Percentiles rank a stretch among this genome's conserved stretches.
phyloP scores from a whole-genome alignment of 169 alveolate genomes.

The Cryptosporidium bovis region DNA sequence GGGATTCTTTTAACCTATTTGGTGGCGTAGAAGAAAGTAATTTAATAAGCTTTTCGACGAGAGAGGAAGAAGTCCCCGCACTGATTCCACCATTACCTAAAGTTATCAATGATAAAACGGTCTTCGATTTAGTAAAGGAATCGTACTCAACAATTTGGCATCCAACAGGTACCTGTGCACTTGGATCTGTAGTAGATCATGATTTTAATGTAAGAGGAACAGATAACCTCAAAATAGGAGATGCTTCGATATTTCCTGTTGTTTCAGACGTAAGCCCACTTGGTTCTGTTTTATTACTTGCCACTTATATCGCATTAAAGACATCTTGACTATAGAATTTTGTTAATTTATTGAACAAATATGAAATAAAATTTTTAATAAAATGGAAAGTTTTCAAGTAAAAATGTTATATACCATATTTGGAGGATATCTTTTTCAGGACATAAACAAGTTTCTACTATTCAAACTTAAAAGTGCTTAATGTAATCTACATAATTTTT shows the following conservation, averaged over 20 bases:
- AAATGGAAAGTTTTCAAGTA: too few relatives aligned
- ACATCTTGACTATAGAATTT: conserved; percentile 10
- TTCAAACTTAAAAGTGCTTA: too few relatives aligned
- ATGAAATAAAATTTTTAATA: too few relatives aligned
- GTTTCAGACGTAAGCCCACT: conserved; percentile 72
- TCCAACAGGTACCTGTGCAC: conserved; percentile 73
- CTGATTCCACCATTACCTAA: conserved; percentile 66
- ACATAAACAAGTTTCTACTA: too few relatives aligned
- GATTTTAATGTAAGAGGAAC: conserved; percentile 66
- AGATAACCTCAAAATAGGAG: conserved; percentile 53
- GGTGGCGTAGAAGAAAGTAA: conserved; percentile 55
- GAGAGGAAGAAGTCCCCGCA: conserved; percentile 53
- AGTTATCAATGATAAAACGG: conserved; percentile 60
- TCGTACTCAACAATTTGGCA: conserved; percentile 74
- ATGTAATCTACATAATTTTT: too few relatives aligned
- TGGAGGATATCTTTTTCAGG: too few relatives aligned
- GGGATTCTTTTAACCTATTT: conserved; percentile 65
- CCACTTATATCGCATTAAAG: conserved; percentile 43
- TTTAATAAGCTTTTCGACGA: conserved; percentile 32
- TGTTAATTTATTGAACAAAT: too few relatives aligned
- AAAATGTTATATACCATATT: too few relatives aligned
- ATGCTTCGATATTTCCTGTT: conserved; percentile 68
- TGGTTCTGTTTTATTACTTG: conserved; percentile 62
- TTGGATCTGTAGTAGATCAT: conserved; percentile 60
- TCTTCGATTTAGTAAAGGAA: conserved; percentile 56